Percentiles rank a stretch among this genome's conserved stretches.
These are phyloP conservation scores for Zoysia japonica DNA, from an alignment of 176 grass and related monocot genomes.

Conservation along the genomic window DNA sequence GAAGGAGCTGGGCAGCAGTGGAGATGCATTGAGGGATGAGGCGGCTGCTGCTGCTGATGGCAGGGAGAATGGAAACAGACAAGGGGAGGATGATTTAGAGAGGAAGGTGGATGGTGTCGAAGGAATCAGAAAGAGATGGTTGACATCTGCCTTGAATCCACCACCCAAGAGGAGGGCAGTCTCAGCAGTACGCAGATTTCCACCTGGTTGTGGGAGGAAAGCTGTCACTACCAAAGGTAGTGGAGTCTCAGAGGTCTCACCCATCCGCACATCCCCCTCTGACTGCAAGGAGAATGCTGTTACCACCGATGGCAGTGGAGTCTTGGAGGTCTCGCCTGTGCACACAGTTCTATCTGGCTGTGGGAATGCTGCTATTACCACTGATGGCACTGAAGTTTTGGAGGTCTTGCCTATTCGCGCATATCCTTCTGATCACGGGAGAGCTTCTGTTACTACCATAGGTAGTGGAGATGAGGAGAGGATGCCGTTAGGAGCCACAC, in stretches of 20 bases:
- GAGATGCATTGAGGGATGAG: background rate
- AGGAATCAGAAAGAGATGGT: constrained; percentile 36
- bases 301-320: background rate
- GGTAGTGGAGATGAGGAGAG: background rate
- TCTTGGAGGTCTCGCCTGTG: constrained; percentile 25
- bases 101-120: constrained; percentile 4
- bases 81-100: constrained; percentile 9
- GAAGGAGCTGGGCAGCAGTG: background rate
- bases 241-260: constrained; percentile 1
- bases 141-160: constrained; percentile 47
- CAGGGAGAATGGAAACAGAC: constrained; percentile 6
- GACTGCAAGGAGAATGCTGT: background rate
- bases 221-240: background rate
- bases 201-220: constrained; percentile 48
- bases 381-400: background rate
- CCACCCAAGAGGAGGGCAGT: constrained; percentile 52
- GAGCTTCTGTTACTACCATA: constrained; percentile 2
- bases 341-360: constrained; percentile 51
- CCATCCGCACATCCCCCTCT: background rate
- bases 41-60: constrained; percentile 9
- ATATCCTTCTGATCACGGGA: background rate
- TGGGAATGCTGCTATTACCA: constrained; percentile 24
- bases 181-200: constrained; percentile 50
- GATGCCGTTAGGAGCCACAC: constrained; percentile 11
- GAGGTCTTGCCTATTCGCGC: background rate